Evolutionary conservation across 768 basidiomycete genomes (phyloP).

Genomic region (Suillus fuscotomentosus): DNA sequence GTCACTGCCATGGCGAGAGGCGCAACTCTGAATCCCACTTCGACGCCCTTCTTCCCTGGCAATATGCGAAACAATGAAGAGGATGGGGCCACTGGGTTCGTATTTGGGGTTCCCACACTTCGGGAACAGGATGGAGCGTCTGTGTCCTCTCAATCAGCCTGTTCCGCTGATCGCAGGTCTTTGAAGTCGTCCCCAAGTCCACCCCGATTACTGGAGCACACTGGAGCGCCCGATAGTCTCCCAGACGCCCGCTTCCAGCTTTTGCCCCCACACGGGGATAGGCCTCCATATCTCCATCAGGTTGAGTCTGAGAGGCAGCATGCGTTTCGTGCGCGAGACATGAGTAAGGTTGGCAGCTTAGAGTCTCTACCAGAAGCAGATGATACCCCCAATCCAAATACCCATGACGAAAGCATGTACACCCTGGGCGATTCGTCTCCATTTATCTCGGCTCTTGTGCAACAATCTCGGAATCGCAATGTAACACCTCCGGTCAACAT

Average conservation of each 20-base stretch:
- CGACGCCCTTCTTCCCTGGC: constrained; percentile 83
- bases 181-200: constrained; percentile 72
- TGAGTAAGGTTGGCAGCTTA: constrained; percentile 47
- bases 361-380: constrained; percentile 57
- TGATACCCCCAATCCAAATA: constrained; percentile 41
- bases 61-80: constrained; percentile 53
- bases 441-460: constrained; percentile 39
- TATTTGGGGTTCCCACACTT: constrained; percentile 46
- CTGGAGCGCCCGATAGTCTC: constrained; percentile 21
- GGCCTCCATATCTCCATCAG: constrained; percentile 48
- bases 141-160: constrained; percentile 54
- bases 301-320: constrained; percentile 43
- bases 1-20: constrained; percentile 65
- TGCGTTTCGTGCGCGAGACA: constrained; percentile 45
- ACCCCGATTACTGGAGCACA: constrained; percentile 30
- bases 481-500: constrained; percentile 48
- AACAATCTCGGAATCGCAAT: constrained; percentile 37
- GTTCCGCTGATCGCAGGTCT: constrained; percentile 66
- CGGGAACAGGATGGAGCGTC: constrained; percentile 46
- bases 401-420: constrained; percentile 24
- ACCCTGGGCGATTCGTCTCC: constrained; percentile 28
- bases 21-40: constrained; percentile 76
- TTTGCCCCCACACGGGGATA: constrained; percentile 38
- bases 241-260: constrained; percentile 32
- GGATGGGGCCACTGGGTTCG: constrained; percentile 44